phyloP scores from a whole-genome alignment of 2,329 filamentous ascomycete genomes.

The Exophiala sideris region DNA sequence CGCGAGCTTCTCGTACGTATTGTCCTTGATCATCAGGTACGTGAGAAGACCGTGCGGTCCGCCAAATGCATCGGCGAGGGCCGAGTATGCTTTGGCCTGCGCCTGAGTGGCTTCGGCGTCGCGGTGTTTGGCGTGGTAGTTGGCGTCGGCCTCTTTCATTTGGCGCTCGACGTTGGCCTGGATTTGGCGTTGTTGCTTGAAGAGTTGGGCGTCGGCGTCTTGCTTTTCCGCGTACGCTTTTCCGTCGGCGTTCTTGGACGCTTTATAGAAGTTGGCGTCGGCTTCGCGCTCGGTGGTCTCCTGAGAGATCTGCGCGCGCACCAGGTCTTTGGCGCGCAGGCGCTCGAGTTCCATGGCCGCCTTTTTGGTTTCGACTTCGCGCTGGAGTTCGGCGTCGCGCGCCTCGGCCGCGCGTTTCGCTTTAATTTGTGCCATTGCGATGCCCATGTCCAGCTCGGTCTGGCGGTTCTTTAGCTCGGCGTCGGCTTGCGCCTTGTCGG shows the following conservation, averaged over 20 bases:
- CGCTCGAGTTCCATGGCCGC: slow-evolving; percentile 78
- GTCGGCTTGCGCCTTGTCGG: slow-evolving; percentile 75
- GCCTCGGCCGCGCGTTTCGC: slow-evolving; percentile 70
- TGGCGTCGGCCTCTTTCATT: slow-evolving; percentile 58
- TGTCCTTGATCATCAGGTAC: slow-evolving; percentile 84
- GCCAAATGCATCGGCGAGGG: slow-evolving; percentile 69
- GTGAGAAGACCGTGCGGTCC: slow-evolving; percentile 75
- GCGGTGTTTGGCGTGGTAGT: slow-evolving; percentile 60
- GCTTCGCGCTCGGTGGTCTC: slow-evolving; percentile 45
- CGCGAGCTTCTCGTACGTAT: slow-evolving; percentile 73
- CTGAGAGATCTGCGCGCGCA: slow-evolving; percentile 61
- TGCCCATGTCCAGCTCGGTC: slow-evolving; percentile 68
- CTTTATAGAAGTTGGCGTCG: slow-evolving; percentile 49
- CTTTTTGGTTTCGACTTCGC: slow-evolving; percentile 71
- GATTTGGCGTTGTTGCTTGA: slow-evolving; percentile 27
- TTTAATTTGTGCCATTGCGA: slow-evolving; percentile 71
- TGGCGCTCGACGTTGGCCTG: slow-evolving; percentile 29
- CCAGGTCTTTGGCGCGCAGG: slow-evolving; percentile 72
- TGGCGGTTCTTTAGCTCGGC: slow-evolving; percentile 70
- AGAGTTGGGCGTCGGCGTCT: slow-evolving; percentile 39
- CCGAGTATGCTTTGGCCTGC: slow-evolving; percentile 76
- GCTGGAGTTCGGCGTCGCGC: slow-evolving; percentile 76
- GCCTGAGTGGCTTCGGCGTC: slow-evolving; percentile 74
- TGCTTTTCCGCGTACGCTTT: slow-evolving; percentile 39
- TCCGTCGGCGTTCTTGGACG: slow-evolving; percentile 54